phyloP scores from a whole-genome alignment of 176 grass and related monocot genomes.

The Alloteropsis semialata region DNA sequence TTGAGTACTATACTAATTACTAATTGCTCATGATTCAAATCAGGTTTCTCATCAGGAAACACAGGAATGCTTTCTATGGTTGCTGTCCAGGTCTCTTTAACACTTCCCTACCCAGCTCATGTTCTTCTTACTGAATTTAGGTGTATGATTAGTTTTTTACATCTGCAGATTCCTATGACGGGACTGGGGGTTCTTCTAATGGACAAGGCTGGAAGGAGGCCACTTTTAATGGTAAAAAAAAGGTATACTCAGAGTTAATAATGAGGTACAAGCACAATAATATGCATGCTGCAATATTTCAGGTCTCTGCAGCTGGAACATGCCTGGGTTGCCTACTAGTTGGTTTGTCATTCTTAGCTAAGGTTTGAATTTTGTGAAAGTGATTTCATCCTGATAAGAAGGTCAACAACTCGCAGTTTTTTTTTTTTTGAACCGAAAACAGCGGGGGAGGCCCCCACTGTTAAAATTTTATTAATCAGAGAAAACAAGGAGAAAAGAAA shows the following conservation, averaged over 20 bases:
- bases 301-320: constrained; percentile 86
- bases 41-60: constrained; percentile 81
- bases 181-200: constrained; percentile 67
- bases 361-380: constrained; percentile 39
- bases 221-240: constrained; percentile 65
- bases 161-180: constrained; percentile 74
- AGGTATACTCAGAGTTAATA: not conserved
- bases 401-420: not conserved
- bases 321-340: constrained; percentile 76
- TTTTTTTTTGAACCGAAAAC: too few species aligned
- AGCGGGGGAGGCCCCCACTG: too few species aligned
- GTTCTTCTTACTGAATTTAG: not conserved
- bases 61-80: constrained; percentile 82
- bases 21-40: not conserved
- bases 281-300: not conserved
- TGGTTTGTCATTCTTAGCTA: constrained; percentile 67
- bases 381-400: not conserved
- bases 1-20: not conserved
- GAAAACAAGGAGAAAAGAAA: too few species aligned
- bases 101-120: not conserved
- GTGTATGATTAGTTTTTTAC: constrained; percentile 6
- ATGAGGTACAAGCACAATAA: not conserved
- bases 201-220: constrained; percentile 85
- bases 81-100: constrained; percentile 53
- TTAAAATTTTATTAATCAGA: too few species aligned